These are phyloP conservation scores for Didymella sp. DNA, from an alignment of 2,329 filamentous ascomycete species.

Conservation along the genomic window DNA sequence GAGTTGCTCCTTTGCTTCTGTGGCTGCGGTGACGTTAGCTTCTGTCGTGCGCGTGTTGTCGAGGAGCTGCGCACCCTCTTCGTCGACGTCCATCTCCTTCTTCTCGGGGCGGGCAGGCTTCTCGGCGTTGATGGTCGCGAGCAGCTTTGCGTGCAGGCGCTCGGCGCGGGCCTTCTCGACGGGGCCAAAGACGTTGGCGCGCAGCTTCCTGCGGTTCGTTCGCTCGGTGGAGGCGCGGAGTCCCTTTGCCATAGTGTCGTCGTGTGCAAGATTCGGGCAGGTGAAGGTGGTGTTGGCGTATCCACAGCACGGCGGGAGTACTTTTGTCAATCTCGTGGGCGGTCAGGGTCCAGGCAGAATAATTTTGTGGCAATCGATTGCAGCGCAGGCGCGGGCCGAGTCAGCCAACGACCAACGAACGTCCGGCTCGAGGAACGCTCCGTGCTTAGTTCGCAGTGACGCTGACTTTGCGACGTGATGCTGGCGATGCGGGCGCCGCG, in stretches of 20 bases:
- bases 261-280: slow-evolving; percentile 1
- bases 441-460: slow-evolving; percentile 26
- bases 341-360: slow-evolving; percentile 7
- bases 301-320: slow-evolving; percentile 8
- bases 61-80: slow-evolving; percentile 43
- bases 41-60: not conserved
- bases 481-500: slow-evolving; percentile 31
- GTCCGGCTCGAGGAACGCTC: not conserved
- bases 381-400: slow-evolving; percentile 8
- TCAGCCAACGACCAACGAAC: slow-evolving; percentile 3
- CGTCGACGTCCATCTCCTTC: slow-evolving; percentile 56
- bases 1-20: slow-evolving; percentile 32
- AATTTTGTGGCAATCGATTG: slow-evolving; percentile 34
- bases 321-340: slow-evolving; percentile 1
- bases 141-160: slow-evolving; percentile 83
- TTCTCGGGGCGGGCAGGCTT: slow-evolving; percentile 61
- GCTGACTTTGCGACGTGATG: slow-evolving; percentile 34
- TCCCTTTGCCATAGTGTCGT: slow-evolving; percentile 82
- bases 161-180: slow-evolving; percentile 79
- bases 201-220: slow-evolving; percentile 81
- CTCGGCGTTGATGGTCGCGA: slow-evolving; percentile 79
- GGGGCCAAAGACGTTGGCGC: slow-evolving; percentile 82
- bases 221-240: slow-evolving; percentile 80
- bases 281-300: slow-evolving; percentile 13
- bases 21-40: not conserved